These are phyloP conservation scores for Aspergillus felis DNA, from an alignment of 2,329 filamentous ascomycete genomes.

Conservation along the genomic window DNA sequence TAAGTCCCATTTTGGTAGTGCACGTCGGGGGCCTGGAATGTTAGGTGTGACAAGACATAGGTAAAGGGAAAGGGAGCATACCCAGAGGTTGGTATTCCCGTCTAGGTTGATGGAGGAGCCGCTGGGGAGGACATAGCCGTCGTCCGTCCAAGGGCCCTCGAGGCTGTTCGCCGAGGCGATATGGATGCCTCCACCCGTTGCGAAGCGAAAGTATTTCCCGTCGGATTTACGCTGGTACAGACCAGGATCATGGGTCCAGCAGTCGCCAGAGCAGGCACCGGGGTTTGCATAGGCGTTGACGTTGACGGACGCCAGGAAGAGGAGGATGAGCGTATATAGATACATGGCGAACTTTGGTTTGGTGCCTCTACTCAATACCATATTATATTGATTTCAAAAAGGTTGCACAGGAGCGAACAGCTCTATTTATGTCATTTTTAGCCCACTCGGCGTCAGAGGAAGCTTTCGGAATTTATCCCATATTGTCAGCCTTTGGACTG, in stretches of 20 bases:
- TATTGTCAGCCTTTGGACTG: neutral
- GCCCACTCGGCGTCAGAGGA: neutral
- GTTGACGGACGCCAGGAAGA: slow-evolving; percentile 21
- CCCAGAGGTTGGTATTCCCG: slow-evolving; percentile 50
- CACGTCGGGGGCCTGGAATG: slow-evolving; percentile 60
- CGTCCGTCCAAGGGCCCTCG: slow-evolving; percentile 49
- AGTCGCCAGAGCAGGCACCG: slow-evolving; percentile 29
- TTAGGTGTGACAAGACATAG: neutral
- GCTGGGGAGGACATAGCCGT: slow-evolving; percentile 43
- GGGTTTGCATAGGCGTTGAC: slow-evolving; percentile 28
- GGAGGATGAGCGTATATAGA: slow-evolving; percentile 14
- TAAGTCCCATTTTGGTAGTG: slow-evolving; percentile 54
- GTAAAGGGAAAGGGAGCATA: slow-evolving; percentile 17
- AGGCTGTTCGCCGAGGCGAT: slow-evolving; percentile 45
- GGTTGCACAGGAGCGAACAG: neutral
- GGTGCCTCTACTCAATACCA: neutral
- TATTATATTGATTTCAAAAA: neutral
- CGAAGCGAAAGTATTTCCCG: slow-evolving; percentile 53
- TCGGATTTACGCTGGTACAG: slow-evolving; percentile 47
- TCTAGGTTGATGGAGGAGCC: slow-evolving; percentile 43
- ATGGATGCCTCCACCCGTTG: slow-evolving; percentile 48
- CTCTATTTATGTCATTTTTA: neutral
- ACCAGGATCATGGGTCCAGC: slow-evolving; percentile 47
- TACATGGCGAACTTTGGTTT: neutral
- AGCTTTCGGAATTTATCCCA: neutral